phyloP scores from a whole-genome alignment of 179 eudicot genomes.

The Sideroxylon spinosum region DNA sequence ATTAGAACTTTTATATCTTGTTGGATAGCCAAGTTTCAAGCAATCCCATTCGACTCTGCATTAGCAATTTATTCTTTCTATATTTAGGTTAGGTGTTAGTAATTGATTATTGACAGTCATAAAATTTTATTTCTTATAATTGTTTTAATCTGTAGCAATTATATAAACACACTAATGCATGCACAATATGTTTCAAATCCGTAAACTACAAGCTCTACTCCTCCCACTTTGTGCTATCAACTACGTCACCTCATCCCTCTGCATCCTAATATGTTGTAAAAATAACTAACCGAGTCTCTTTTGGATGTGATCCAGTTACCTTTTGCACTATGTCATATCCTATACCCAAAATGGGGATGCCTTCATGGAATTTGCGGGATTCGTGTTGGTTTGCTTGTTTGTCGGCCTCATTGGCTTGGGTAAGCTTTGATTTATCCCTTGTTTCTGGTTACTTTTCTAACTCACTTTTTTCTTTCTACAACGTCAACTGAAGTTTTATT shows the following conservation, averaged over 20 bases:
- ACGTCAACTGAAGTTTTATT: conserved; percentile 21
- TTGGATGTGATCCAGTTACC: conserved; percentile 44
- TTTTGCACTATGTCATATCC: conserved; percentile 55
- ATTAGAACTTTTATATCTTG: not conserved
- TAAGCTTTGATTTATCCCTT: conserved; percentile 27
- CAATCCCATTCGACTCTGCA: not conserved
- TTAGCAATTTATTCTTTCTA: not conserved
- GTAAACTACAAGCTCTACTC: not conserved
- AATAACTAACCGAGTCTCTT: conserved; percentile 8
- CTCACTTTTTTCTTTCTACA: not conserved
- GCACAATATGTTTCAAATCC: not conserved
- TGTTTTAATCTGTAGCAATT: not conserved
- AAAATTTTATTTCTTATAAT: not conserved
- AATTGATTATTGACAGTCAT: not conserved
- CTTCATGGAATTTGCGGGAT: conserved; percentile 35
- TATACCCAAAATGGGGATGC: conserved; percentile 35
- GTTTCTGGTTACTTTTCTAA: not conserved
- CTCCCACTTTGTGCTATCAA: not conserved
- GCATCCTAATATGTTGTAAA: not conserved
- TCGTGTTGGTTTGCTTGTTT: conserved; percentile 49
- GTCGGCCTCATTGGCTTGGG: conserved; percentile 80
- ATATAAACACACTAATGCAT: not conserved
- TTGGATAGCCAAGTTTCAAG: not conserved
- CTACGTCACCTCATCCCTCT: conserved; percentile 5
- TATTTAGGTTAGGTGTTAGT: not conserved